phyloP scores from a whole-genome alignment of 2,329 filamentous ascomycete species.

The Chrysosporium keratinophilum region DNA sequence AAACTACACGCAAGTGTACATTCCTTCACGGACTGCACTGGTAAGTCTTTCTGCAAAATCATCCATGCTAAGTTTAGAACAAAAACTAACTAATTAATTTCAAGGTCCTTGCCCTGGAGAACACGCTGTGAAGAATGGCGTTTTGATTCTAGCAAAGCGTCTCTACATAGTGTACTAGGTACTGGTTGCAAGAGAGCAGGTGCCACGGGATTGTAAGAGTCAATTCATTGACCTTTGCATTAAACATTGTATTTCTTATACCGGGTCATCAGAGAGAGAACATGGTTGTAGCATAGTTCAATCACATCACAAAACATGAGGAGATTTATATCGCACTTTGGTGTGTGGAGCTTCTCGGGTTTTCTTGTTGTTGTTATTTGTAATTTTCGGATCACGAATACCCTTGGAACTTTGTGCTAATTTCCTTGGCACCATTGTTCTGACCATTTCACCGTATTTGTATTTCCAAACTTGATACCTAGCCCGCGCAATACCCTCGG shows the following conservation, averaged over 20 bases:
- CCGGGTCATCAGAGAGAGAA: too few relatives aligned
- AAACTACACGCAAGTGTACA: conserved; percentile 89
- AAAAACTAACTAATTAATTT: not conserved
- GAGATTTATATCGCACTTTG: not conserved
- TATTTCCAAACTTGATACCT: not conserved
- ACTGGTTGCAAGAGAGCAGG: not conserved
- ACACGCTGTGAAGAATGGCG: conserved; percentile 13
- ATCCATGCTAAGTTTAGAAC: not conserved
- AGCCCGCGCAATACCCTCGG: not conserved
- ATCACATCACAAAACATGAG: not conserved
- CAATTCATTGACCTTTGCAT: not conserved
- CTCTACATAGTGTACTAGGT: not conserved
- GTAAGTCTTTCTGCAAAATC: conserved; percentile 42
- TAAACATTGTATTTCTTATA: not conserved
- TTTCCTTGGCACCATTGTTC: not conserved
- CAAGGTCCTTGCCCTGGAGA: conserved; percentile 47
- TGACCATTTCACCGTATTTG: not conserved
- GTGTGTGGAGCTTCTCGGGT: not conserved
- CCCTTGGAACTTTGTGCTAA: not conserved
- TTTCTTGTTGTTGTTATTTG: conserved; percentile 1
- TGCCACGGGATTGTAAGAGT: not conserved
- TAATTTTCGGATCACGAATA: not conserved
- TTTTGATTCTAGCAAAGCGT: not conserved
- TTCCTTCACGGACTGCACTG: conserved; percentile 71
- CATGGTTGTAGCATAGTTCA: not conserved